Base-by-base conservation (phyloP, 495 filamentous ascomycete species). In the Alectoria sarmentosa region DNA sequence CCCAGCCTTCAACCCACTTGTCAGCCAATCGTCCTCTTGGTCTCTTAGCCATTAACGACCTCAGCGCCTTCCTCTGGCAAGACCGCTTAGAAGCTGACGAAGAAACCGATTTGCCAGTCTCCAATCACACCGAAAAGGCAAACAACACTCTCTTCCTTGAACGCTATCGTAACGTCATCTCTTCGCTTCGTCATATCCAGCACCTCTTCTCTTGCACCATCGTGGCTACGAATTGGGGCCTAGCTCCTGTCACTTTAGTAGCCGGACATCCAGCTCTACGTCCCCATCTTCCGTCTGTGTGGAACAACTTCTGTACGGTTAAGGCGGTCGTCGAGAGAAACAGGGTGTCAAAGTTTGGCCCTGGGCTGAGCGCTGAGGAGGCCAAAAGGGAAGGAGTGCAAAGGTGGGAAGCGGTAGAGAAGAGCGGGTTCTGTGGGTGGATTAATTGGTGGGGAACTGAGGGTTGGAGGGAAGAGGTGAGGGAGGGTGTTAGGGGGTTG, bases 1-100 rank as follows among this genome's bases (percentile, higher is more conserved):
- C 82, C 65, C 49, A 73, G 11, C 57, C 58, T 10, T 62, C 69
- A 11, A 71, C 74, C 5, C 86, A 88, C 66, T 58, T 68, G 26
- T 87, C 84, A 8, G 67, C 74, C 37, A 68, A 73, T 19, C 73
- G 83, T 9, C 67, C 74, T 0, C 71, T 89, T 19, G 76, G 78
- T 39, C 73, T 80, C 56, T 70, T 89, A 14, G 67, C 82, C 28
- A 67, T 89, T 9, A 83, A 84, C 67, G 79, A 79, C 64, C 77
- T 77, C 19, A 81, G 76, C 39, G 79, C 84, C 8, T 89, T 87
- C 69, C 74, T 81, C 68, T 86, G 82, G 80, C 78, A 82, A 69
- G 80, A 83, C 41, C 78, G 80, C 44, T 69, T 82, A 17, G 73
- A 73, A 10, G 75, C 76, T 14, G 82, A 82, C 41, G 79, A 82